Percentiles rank a stretch among this genome's conserved stretches.
These are phyloP conservation scores for Rhododendron ovatum DNA, from an alignment of 148 eudicot species.

Conservation along the genomic window DNA sequence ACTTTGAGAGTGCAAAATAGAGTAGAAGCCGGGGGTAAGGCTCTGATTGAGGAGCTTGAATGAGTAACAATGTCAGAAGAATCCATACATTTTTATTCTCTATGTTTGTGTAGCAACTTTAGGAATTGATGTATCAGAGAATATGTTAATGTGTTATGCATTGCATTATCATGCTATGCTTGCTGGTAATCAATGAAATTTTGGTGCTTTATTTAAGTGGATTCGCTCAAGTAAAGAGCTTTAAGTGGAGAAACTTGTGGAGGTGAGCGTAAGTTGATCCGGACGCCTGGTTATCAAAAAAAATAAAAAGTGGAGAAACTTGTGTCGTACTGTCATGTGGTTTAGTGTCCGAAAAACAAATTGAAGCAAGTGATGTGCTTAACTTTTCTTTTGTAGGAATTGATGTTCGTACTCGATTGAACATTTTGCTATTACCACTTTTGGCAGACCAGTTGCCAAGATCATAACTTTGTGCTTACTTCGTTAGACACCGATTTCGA, in stretches of 20 bases:
- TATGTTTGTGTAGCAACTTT: background rate
- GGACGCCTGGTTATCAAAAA: too few relatives aligned
- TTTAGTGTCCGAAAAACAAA: background rate
- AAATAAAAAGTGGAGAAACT: background rate
- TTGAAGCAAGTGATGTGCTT: background rate
- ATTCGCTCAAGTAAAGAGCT: background rate
- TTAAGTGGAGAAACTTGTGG: too few relatives aligned
- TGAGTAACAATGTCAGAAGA: conserved; percentile 2
- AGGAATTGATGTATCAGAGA: background rate
- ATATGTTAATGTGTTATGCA: background rate
- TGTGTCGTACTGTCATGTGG: background rate
- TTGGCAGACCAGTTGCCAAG: too few relatives aligned
- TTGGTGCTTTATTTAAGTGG: background rate
- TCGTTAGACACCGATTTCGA: too few relatives aligned
- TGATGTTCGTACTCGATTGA: too few relatives aligned
- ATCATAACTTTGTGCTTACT: too few relatives aligned
- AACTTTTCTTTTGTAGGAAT: too few relatives aligned
- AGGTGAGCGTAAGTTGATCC: background rate
- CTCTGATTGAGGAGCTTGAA: conserved; percentile 55
- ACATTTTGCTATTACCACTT: too few relatives aligned
- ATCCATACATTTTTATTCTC: background rate
- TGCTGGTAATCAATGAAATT: background rate
- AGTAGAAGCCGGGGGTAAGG: conserved; percentile 27
- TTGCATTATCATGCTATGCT: background rate
- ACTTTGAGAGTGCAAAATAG: conserved; percentile 20